These are phyloP conservation scores for Pleurozium schreberi DNA, from an alignment of 225 moss, liverwort and hornwort species.

Conservation along the genomic window DNA sequence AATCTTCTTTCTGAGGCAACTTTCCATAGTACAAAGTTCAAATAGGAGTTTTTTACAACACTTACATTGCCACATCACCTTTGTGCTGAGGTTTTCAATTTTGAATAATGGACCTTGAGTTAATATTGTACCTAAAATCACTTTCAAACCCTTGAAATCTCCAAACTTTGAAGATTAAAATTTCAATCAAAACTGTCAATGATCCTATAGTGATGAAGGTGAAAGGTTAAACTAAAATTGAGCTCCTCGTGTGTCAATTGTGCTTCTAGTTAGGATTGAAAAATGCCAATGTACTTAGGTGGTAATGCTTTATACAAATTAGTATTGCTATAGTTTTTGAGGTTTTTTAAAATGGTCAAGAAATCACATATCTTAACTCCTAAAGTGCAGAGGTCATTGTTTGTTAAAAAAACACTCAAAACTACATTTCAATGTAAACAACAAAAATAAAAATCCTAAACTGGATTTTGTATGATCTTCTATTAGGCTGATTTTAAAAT, in stretches of 20 bases:
- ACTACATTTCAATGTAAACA: too few species aligned
- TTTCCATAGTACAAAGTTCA: background rate
- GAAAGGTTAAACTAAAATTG: background rate
- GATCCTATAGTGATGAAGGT: background rate
- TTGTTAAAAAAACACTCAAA: too few species aligned
- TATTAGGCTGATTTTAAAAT: too few species aligned
- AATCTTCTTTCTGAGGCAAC: background rate
- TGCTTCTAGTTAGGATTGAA: background rate
- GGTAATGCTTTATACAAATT: background rate
- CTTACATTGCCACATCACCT: background rate
- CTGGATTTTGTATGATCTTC: too few species aligned
- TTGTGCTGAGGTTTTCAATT: accelerated
- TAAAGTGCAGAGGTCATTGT: too few species aligned
- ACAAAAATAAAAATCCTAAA: too few species aligned
- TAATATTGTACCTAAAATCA: background rate
- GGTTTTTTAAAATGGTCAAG: too few species aligned
- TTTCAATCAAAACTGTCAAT: accelerated
- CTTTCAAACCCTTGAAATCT: background rate
- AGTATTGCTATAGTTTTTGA: background rate
- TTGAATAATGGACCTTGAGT: background rate
- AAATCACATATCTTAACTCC: too few species aligned
- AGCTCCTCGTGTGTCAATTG: background rate
- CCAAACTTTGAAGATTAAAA: background rate
- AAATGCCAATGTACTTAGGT: background rate
- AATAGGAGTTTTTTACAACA: background rate